Conservation (phyloP, 495 filamentous ascomycete genomes). For the Podospora bellae-mahoneyi region DNA sequence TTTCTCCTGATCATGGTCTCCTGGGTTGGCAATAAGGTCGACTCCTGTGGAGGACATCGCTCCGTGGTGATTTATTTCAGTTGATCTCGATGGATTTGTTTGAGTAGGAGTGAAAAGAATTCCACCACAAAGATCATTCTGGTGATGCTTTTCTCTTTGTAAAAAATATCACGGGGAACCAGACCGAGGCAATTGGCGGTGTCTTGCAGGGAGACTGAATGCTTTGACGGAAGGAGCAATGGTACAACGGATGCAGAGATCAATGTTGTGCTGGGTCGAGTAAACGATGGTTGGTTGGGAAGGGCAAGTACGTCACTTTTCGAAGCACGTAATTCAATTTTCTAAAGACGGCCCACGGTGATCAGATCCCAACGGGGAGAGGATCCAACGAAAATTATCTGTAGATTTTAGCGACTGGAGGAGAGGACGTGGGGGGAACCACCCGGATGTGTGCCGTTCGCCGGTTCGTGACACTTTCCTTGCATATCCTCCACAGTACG, state of each 20-base stretch:
- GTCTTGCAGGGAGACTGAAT: neutral
- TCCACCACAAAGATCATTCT: conserved; percentile 41
- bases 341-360: neutral
- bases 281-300: neutral
- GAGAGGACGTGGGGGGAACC: too few relatives aligned
- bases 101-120: conserved; percentile 45
- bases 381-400: too few relatives aligned
- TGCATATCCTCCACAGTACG: neutral
- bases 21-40: conserved; percentile 5
- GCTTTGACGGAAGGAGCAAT: neutral
- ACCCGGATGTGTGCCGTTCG: too few relatives aligned
- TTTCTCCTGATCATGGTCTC: conserved; percentile 19
- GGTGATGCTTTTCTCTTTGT: neutral
- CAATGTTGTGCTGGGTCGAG: neutral
- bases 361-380: neutral
- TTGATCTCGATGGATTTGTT: conserved; percentile 33
- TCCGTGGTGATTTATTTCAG: neutral
- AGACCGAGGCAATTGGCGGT: neutral
- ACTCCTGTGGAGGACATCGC: neutral
- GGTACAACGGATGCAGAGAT: neutral
- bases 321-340: neutral
- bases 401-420: too few relatives aligned
- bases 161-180: neutral
- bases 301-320: neutral
- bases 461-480: too few relatives aligned